Percentiles rank a stretch among this genome's conserved stretches.
phyloP scores from a whole-genome alignment of 495 filamentous ascomycete genomes.

The Penicillium silybi region DNA sequence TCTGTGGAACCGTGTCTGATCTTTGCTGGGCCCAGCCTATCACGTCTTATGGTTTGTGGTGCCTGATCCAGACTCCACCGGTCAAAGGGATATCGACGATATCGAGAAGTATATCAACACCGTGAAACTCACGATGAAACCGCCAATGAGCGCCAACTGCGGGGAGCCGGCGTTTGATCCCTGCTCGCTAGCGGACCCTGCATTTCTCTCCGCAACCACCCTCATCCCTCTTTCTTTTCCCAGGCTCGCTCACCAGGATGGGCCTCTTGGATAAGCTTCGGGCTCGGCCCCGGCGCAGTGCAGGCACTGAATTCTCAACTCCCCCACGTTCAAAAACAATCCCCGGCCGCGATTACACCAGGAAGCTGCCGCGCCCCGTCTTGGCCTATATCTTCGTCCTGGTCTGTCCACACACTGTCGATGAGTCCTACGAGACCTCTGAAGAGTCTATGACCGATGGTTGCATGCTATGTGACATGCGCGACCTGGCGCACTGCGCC shows the following conservation, averaged over 20 bases:
- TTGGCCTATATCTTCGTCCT: conserved; percentile 70
- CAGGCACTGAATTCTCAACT: conserved; percentile 22
- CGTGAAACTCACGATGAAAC: background rate
- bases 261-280: conserved; percentile 37
- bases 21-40: too few relatives aligned
- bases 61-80: background rate
- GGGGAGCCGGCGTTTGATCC: conserved; percentile 1
- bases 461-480: conserved; percentile 94
- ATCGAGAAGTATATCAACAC: background rate
- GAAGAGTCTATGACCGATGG: conserved; percentile 80
- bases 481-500: conserved; percentile 79
- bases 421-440: conserved; percentile 73
- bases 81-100: background rate
- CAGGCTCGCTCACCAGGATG: conserved; percentile 25
- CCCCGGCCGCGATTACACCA: conserved; percentile 40
- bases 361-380: conserved; percentile 56
- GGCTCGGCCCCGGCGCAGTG: conserved; percentile 32
- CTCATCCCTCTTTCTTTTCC: background rate
- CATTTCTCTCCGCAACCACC: background rate
- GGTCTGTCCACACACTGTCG: conserved; percentile 78
- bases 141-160: background rate
- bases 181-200: background rate
- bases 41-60: background rate
- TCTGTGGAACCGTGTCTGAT: too few relatives aligned
- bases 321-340: conserved; percentile 16